Evolutionary conservation across 768 basidiomycete species (phyloP).

Genomic region (Lentinula lateritia): DNA sequence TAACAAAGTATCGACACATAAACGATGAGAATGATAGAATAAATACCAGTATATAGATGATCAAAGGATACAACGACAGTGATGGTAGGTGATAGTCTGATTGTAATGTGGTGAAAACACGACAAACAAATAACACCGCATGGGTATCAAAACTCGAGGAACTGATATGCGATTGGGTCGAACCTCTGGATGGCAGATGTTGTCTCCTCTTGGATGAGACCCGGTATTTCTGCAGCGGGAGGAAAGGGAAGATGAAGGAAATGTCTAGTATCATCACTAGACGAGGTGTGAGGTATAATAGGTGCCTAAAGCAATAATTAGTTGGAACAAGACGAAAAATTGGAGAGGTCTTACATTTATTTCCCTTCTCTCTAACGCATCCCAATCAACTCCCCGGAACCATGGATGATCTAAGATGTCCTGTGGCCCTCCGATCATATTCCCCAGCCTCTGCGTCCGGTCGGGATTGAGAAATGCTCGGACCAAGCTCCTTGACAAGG

Average conservation of each 20-base stretch:
- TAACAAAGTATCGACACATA: background rate
- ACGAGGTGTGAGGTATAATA: conserved; percentile 77
- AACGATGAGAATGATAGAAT: background rate
- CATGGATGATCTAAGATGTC: conserved; percentile 91
- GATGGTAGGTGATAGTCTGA: background rate
- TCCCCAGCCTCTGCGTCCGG: conserved; percentile 85
- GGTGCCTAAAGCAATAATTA: conserved; percentile 52
- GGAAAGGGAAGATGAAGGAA: conserved; percentile 80
- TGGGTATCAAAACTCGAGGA: conserved; percentile 56
- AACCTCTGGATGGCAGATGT: conserved; percentile 57
- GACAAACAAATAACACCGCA: background rate
- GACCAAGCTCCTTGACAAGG: conserved; percentile 84
- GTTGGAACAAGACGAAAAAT: background rate
- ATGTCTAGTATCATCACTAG: conserved; percentile 80
- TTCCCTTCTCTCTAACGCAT: conserved; percentile 76
- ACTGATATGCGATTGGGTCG: conserved; percentile 65
- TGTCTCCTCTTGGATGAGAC: conserved; percentile 63
- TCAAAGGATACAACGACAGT: conserved; percentile 1
- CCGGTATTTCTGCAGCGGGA: conserved; percentile 72
- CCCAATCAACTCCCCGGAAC: conserved; percentile 96
- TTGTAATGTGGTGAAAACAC: background rate
- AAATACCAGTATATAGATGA: background rate
- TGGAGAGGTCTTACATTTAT: conserved; percentile 55
- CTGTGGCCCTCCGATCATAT: conserved; percentile 86
- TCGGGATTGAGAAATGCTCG: conserved; percentile 88